Base-by-base conservation (phyloP, 2,329 filamentous ascomycete genomes). In the Penicillium frequentans region DNA sequence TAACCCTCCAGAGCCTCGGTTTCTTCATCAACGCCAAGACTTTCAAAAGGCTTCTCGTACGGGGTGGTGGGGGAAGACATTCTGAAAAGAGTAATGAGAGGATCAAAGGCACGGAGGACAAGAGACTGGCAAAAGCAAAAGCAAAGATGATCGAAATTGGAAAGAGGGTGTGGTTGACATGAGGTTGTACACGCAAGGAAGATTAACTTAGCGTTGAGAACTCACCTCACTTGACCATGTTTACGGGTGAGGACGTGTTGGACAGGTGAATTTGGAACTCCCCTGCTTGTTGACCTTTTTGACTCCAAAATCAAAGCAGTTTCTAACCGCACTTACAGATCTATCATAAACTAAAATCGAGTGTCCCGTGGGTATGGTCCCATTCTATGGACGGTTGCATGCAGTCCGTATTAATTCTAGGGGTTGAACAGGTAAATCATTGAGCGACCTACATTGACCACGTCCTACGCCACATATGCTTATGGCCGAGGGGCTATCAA, bases 1-100 rank as follows among this genome's bases (percentile, higher is more conserved):
- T 64, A 64, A 7, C 62, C 62, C 11, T 62, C 54, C 3, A 64
- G 55, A 14, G 62, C 62, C 48, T 64, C 62, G 14, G n/a, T 3
- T n/a, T 62, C 60, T 13, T 64, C 58, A 23, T 61, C 45, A 10
- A 64, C 55, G 8, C 49, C 52, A 11, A 47, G n/a, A 16, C 33
- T 21, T 3, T 31, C 9, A 0, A 52, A 54, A 1, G 27, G 46
- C 13, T 62, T 62, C 26, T 58, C 54, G 3, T 24, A 16, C 7
- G 49, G 26, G 9, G 8, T 21, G n/a, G 24, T 21, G n/a, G 24
- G 46, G 23, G 43, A 21, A 24, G 48, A 45, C 56, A 49, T 47
- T 33, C 31, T 33, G 31, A 33, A 33, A 33, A 7, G 31, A 33
- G 31, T 16, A 33, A 31, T 13, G 11, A 33, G 31, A 33, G 31